Evolutionary conservation across 2,329 filamentous ascomycete genomes (phyloP).

Genomic region (Ceratocystis diversiconidia): DNA sequence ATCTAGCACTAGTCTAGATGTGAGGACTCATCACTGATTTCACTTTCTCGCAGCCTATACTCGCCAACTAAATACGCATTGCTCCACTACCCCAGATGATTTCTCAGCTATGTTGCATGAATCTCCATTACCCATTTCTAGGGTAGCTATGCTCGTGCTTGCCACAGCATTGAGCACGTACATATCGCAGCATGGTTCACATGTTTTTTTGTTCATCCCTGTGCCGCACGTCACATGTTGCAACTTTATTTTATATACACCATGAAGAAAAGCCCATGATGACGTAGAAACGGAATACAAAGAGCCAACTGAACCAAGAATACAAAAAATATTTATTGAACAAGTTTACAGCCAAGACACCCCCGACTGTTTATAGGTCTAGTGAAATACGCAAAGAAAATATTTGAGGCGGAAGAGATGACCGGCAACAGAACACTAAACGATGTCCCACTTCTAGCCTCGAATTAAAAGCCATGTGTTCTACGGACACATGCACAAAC

Average conservation of each 20-base stretch:
- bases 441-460: background rate
- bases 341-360: background rate
- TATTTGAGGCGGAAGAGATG: background rate
- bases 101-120: background rate
- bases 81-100: background rate
- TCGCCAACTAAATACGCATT: background rate
- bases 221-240: background rate
- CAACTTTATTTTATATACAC: background rate
- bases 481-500: background rate
- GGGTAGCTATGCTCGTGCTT: background rate
- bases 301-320: background rate
- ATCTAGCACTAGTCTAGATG: background rate
- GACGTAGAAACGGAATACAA: background rate
- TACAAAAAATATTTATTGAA: slow-evolving; percentile 5
- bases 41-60: background rate
- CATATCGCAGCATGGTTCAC: background rate
- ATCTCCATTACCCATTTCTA: no score
- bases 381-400: slow-evolving; percentile 6
- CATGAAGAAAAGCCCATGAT: background rate
- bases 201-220: background rate
- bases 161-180: background rate
- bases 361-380: slow-evolving; percentile 3
- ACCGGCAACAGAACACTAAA: background rate
- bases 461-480: background rate
- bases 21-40: background rate